Percentiles rank a stretch among this genome's conserved stretches.
Evolutionary conservation across 768 basidiomycete genomes (phyloP).

Genomic region (Aureoboletus auriporus): DNA sequence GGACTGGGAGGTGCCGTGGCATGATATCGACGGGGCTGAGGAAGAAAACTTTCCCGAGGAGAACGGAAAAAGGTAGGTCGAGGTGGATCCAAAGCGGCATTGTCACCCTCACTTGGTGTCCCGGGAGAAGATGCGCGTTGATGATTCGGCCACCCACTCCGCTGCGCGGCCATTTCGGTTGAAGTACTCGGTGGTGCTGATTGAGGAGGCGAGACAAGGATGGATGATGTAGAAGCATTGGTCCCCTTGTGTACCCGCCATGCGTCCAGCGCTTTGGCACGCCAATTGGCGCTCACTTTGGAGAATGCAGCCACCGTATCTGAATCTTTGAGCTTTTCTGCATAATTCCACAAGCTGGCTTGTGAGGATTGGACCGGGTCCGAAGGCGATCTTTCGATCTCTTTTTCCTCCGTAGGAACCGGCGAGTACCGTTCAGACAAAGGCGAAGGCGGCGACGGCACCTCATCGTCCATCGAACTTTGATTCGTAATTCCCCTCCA

Average conservation of each 20-base stretch:
- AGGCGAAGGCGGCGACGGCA: constrained; percentile 38
- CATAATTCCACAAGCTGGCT: constrained; percentile 61
- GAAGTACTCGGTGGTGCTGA: constrained; percentile 17
- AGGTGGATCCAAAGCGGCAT: constrained; percentile 44
- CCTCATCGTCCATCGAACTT: constrained; percentile 64
- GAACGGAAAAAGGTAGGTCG: constrained; percentile 56
- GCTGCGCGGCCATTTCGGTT: constrained; percentile 18
- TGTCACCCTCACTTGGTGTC: constrained; percentile 32
- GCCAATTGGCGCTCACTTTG: constrained; percentile 75
- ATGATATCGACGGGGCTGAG: constrained; percentile 28
- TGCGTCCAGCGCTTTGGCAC: constrained; percentile 49
- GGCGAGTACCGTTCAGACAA: constrained; percentile 27
- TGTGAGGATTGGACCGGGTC: constrained; percentile 22
- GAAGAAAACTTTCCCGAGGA: constrained; percentile 53
- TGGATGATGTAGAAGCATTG: constrained; percentile 3
- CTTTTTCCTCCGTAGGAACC: constrained; percentile 15
- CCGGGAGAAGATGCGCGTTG: constrained; percentile 41
- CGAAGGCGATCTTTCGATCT: constrained; percentile 11
- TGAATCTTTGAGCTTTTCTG: constrained; percentile 69
- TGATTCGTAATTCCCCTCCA: constrained; percentile 79
- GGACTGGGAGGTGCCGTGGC: constrained; percentile 32
- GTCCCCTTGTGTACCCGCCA: constrained; percentile 25
- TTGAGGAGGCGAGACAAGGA: not conserved
- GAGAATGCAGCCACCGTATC: constrained; percentile 66
- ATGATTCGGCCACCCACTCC: constrained; percentile 16